Evolutionary conservation across 2,329 filamentous ascomycete species (phyloP).

Genomic region (Penicillium sp.): DNA sequence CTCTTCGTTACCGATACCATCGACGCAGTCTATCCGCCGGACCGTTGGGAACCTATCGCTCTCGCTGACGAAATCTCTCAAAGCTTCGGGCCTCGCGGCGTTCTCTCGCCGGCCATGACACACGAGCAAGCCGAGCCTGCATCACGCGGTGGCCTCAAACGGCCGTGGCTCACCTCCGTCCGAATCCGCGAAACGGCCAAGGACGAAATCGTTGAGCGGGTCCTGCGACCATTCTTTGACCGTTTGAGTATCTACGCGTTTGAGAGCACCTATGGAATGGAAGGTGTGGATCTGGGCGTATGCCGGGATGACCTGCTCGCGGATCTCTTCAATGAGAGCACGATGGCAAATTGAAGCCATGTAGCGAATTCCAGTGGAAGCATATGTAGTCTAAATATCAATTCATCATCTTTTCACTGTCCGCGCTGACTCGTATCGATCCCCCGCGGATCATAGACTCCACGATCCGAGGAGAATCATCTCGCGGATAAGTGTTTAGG

Average conservation of each 20-base stretch:
- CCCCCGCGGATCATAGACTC: no score
- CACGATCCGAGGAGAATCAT: no score
- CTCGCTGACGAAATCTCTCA: conserved; percentile 84
- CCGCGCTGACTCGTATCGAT: no score
- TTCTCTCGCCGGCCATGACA: conserved; percentile 23
- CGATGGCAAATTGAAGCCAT: conserved; percentile 40
- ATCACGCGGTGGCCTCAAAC: conserved; percentile 30
- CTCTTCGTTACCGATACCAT: conserved; percentile 96
- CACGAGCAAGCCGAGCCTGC: conserved; percentile 30
- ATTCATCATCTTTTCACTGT: neutral
- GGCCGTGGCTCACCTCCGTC: conserved; percentile 44
- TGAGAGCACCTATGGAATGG: conserved; percentile 88
- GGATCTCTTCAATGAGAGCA: conserved; percentile 79
- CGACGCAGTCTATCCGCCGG: conserved; percentile 84
- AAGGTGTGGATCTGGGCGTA: conserved; percentile 61
- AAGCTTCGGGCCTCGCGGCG: conserved; percentile 58
- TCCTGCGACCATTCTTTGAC: conserved; percentile 84
- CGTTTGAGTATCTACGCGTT: conserved; percentile 91
- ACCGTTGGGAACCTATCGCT: conserved; percentile 66
- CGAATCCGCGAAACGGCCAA: conserved; percentile 54
- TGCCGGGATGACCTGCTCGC: conserved; percentile 64
- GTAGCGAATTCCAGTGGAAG: conserved; percentile 2
- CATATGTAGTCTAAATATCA: neutral
- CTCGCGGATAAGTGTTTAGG: no score
- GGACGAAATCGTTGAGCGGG: conserved; percentile 67